Conservation (phyloP, 805 yeast genomes). For the Wickerhamiella galacta region DNA sequence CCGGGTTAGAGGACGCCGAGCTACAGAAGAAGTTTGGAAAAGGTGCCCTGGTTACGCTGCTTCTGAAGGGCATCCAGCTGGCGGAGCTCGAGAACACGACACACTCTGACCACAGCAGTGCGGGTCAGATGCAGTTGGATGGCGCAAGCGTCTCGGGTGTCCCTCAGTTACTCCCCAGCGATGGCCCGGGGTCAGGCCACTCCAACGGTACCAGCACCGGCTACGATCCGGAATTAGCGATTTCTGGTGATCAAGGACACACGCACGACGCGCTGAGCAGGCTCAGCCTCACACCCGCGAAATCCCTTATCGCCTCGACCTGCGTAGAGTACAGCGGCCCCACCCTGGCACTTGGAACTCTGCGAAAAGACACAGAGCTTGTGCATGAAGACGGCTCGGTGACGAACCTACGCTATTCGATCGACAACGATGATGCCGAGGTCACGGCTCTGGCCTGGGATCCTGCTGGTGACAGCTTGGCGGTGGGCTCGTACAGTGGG, state of each 20-base stretch:
- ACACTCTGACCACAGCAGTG: not conserved
- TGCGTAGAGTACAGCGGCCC: not conserved
- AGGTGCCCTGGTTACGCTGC: slow-evolving; percentile 64
- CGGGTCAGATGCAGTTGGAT: too few relatives aligned
- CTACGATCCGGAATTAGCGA: too few relatives aligned
- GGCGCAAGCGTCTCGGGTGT: too few relatives aligned
- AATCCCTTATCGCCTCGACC: not conserved
- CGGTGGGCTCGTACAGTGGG: slow-evolving; percentile 54
- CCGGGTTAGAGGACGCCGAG: slow-evolving; percentile 37
- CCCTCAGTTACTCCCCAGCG: too few relatives aligned
- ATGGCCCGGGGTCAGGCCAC: too few relatives aligned
- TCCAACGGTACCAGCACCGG: too few relatives aligned
- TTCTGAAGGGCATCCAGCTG: slow-evolving; percentile 74
- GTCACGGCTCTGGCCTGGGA: slow-evolving; percentile 8
- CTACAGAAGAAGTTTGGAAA: slow-evolving; percentile 42
- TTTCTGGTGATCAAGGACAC: too few relatives aligned
- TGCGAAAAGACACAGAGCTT: slow-evolving; percentile 4
- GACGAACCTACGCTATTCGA: not conserved
- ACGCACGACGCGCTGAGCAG: too few relatives aligned
- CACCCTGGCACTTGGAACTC: slow-evolving; percentile 7
- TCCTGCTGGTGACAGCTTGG: slow-evolving; percentile 22
- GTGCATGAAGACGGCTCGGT: not conserved
- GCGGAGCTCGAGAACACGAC: slow-evolving; percentile 39
- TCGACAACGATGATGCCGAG: not conserved
- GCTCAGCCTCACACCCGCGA: too few relatives aligned